Conservation (phyloP, 140 eudicot genomes). For the Cichorium intybus region DNA sequence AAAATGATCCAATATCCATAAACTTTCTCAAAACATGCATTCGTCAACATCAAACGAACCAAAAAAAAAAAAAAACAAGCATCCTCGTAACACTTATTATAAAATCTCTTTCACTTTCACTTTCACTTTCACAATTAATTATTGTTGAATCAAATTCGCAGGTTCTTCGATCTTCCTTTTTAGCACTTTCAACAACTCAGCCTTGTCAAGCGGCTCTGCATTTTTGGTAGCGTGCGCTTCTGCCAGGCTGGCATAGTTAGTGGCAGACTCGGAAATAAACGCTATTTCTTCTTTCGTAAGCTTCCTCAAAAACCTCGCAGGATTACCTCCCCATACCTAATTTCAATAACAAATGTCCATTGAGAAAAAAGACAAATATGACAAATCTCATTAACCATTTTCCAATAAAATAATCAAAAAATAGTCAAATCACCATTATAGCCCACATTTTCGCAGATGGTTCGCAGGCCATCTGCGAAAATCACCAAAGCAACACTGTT, state of each 20-base stretch:
- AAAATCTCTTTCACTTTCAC: constrained; percentile 22
- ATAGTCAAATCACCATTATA: too few species aligned
- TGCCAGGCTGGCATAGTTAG: constrained; percentile 46
- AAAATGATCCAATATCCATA: constrained; percentile 23
- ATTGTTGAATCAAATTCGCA: constrained; percentile 31
- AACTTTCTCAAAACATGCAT: constrained; percentile 6
- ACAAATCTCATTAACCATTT: too few species aligned
- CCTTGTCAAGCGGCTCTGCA: constrained; percentile 41
- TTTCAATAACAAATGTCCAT: background rate
- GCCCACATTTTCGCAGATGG: too few species aligned
- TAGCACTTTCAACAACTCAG: constrained; percentile 43
- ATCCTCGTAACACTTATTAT: constrained; percentile 19
- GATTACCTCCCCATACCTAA: constrained; percentile 72
- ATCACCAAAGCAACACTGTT: too few species aligned
- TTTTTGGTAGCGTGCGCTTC: constrained; percentile 50
- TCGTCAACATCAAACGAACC: constrained; percentile 27
- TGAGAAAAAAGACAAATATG: too few species aligned
- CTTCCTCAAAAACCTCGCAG: constrained; percentile 55
- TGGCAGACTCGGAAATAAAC: constrained; percentile 46
- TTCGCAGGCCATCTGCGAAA: too few species aligned
- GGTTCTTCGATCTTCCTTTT: constrained; percentile 40
- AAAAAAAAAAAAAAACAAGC: constrained; percentile 22
- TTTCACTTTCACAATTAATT: too few species aligned
- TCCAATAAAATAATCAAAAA: too few species aligned
- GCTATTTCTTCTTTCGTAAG: constrained; percentile 51